These are phyloP conservation scores for Thielaviopsis punctulata DNA, from an alignment of 2,329 filamentous ascomycete genomes.

Conservation along the genomic window DNA sequence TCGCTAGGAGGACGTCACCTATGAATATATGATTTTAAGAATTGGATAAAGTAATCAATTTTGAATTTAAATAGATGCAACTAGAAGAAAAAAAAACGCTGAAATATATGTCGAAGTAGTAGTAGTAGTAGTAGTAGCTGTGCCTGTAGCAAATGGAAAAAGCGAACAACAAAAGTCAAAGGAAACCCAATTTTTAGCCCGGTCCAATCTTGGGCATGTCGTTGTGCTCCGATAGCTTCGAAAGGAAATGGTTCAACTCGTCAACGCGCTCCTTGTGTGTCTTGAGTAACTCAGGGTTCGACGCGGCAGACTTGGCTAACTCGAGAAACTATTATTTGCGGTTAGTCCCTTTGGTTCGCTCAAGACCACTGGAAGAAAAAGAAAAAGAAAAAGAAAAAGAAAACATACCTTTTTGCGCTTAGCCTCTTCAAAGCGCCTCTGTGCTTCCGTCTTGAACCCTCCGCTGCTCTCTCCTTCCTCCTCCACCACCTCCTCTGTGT, in stretches of 20 bases:
- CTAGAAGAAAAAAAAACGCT: neutral
- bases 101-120: neutral
- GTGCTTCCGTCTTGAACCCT: conserved; percentile 61
- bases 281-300: conserved; percentile 65
- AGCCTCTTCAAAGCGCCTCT: conserved; percentile 64
- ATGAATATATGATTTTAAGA: no score
- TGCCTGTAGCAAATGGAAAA: neutral
- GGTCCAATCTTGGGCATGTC: conserved; percentile 69
- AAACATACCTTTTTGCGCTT: conserved; percentile 58
- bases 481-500: conserved; percentile 18
- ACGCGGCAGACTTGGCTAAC: conserved; percentile 42
- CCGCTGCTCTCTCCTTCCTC: conserved; percentile 19
- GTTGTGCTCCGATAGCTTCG: conserved; percentile 85
- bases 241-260: conserved; percentile 85
- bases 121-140: neutral
- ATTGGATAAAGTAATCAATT: neutral
- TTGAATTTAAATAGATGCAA: neutral
- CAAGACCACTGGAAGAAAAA: neutral
- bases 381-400: neutral
- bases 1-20: no score
- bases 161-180: neutral
- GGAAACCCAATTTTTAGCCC: conserved; percentile 23
- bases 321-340: conserved; percentile 49
- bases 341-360: neutral
- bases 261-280: conserved; percentile 95